Evolutionary conservation across 2,329 filamentous ascomycete species (phyloP), one percentile per base, ranked within the genome.

Genomic region (Fusarium nisikadoi): DNA sequence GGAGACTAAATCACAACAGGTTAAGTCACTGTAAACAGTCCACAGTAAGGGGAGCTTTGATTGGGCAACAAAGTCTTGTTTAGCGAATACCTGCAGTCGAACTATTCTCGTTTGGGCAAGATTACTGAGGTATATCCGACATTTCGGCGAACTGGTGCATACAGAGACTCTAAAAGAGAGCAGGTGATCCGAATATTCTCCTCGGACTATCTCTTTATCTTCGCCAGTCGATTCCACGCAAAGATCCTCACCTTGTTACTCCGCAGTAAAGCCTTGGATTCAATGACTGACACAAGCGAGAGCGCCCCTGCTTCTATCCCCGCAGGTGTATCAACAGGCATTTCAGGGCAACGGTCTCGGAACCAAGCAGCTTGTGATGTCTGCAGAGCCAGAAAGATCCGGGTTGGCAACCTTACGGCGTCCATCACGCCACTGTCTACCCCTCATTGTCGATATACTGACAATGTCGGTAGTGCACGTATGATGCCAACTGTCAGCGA

Each of bases 331-430:
- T 31, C 29, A 12, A n/a, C 14, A 12, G 39, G 13, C 7, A 62
- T 23, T 35, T 12, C 50, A 3, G 47, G 13, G 25, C 71, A 68
- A 42, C 55, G 54, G 16, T 27, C n/a, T 17, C 69, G 73, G 11
- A 75, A 73, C 14, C 75, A 75, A 31, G 70, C 67, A 13, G 75
- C 75, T 19, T 76, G 75, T 41, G 75, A 76, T 56, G 63, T 72
- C 23, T 76, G 75, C 35, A 70, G 75, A 57, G 69, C 73, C 25
- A 71, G 75, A 5, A 76, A 76, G 33, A 69, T 76, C 25, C 72
- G 63, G n/a, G 75, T 76, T 16, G 3, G 66, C 36, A 19, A n/a
- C 23, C 25, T 14, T 41, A 3, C 3, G n/a, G 17, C 17, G 12
- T 6, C 9, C 25, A 41, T 47, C 19, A 23, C 29, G 39, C 11